These are phyloP conservation scores for Coprinopsis sp. DNA, from an alignment of 768 basidiomycete species.

Conservation along the genomic window DNA sequence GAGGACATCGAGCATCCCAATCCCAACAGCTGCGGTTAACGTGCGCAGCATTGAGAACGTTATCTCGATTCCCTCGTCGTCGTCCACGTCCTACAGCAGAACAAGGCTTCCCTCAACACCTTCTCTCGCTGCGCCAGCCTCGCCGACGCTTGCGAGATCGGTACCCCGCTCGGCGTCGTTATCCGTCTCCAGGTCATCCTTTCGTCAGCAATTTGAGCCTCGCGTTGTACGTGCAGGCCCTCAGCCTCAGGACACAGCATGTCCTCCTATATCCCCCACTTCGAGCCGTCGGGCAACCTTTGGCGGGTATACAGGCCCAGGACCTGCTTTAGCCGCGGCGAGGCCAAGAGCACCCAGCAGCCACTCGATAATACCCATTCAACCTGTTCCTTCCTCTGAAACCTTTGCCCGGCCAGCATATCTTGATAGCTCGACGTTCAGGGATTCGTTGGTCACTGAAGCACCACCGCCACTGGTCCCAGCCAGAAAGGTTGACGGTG, in stretches of 20 bases:
- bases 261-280: slow-evolving; percentile 36
- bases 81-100: slow-evolving; percentile 31
- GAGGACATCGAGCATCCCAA: slow-evolving; percentile 65
- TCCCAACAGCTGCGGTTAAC: slow-evolving; percentile 46
- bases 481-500: slow-evolving; percentile 33
- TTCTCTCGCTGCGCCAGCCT: slow-evolving; percentile 29
- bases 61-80: slow-evolving; percentile 54
- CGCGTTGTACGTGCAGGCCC: slow-evolving; percentile 59
- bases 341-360: slow-evolving; percentile 25
- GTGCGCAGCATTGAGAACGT: slow-evolving; percentile 59
- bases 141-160: slow-evolving; percentile 37
- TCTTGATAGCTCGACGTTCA: slow-evolving; percentile 71
- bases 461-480: slow-evolving; percentile 32
- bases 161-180: slow-evolving; percentile 30
- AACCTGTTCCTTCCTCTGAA: slow-evolving; percentile 26
- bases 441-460: slow-evolving; percentile 62
- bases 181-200: slow-evolving; percentile 20
- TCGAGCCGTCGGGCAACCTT: slow-evolving; percentile 19
- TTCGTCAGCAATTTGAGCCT: slow-evolving; percentile 47
- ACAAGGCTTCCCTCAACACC: slow-evolving; percentile 7
- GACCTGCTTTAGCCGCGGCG: no score
- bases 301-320: slow-evolving; percentile 13
- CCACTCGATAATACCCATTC: slow-evolving; percentile 22
- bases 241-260: slow-evolving; percentile 36
- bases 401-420: slow-evolving; percentile 67